Conservation (phyloP, 352 stramenopile species). For the Phytopythium chamaehyphon region DNA sequence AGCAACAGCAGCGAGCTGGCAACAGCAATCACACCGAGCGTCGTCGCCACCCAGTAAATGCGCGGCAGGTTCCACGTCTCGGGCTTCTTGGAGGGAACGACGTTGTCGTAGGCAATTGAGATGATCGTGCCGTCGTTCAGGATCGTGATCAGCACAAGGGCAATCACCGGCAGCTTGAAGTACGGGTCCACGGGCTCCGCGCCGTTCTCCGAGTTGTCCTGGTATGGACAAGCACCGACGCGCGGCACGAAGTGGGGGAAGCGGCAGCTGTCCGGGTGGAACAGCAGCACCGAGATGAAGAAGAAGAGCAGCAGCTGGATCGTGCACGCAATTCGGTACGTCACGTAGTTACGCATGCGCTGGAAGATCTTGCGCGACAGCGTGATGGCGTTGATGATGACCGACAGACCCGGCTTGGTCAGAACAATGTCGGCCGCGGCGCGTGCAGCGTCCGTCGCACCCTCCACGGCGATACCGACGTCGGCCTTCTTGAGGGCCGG, state of each 20-base stretch:
- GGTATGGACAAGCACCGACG: slow-evolving; percentile 46
- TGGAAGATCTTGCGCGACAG: slow-evolving; percentile 92
- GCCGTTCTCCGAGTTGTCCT: slow-evolving; percentile 29
- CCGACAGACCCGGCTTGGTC: slow-evolving; percentile 89
- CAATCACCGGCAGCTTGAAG: slow-evolving; percentile 92
- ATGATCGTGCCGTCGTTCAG: slow-evolving; percentile 94
- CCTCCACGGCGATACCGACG: slow-evolving; percentile 77
- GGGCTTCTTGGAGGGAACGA: slow-evolving; percentile 60
- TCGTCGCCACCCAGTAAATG: slow-evolving; percentile 50
- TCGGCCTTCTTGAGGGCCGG: slow-evolving; percentile 66
- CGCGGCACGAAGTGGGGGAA: slow-evolving; percentile 65
- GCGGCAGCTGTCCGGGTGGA: slow-evolving; percentile 78
- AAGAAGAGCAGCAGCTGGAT: slow-evolving; percentile 93
- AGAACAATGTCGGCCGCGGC: slow-evolving; percentile 93
- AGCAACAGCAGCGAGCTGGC: slow-evolving; percentile 80
- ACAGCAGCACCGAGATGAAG: slow-evolving; percentile 88
- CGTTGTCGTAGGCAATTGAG: slow-evolving; percentile 89
- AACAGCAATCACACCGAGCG: slow-evolving; percentile 75
- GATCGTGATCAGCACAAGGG: slow-evolving; percentile 93
- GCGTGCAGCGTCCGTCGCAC: slow-evolving; percentile 84
- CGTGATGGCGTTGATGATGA: slow-evolving; percentile 90
- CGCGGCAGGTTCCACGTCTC: slow-evolving; percentile 72
- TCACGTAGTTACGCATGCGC: slow-evolving; percentile 93
- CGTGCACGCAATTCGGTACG: slow-evolving; percentile 91
- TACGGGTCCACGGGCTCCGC: slow-evolving; percentile 56